These are phyloP conservation scores for Euphorbia corollata DNA, from an alignment of 441 rosid species.

Conservation along the genomic window DNA sequence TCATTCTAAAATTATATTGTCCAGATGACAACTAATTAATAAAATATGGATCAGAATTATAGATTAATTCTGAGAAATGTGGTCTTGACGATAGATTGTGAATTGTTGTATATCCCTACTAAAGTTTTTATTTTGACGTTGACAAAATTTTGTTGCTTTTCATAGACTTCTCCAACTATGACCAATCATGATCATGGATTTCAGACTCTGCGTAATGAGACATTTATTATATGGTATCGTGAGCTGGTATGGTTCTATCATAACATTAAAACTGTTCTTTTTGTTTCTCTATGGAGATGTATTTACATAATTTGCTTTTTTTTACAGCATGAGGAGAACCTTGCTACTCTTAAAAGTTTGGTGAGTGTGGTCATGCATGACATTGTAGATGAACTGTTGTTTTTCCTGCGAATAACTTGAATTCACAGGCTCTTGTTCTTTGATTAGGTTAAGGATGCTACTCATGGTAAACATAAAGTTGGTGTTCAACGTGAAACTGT, in stretches of 20 bases:
- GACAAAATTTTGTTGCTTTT: conserved; percentile 6
- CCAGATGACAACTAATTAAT: not conserved
- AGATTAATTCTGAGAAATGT: conserved; percentile 2
- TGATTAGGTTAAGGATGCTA: conserved; percentile 52
- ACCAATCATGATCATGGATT: conserved; percentile 48
- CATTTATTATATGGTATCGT: conserved; percentile 65
- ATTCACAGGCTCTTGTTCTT: conserved; percentile 10
- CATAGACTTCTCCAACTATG: conserved; percentile 38
- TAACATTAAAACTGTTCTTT: conserved; percentile 3
- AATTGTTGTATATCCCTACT: not conserved
- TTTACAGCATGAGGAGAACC: conserved; percentile 75
- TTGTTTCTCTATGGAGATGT: conserved; percentile 12
- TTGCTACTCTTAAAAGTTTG: conserved; percentile 45
- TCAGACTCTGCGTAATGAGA: conserved; percentile 51
- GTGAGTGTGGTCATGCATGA: conserved; percentile 34
- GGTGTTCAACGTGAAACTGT: conserved; percentile 35
- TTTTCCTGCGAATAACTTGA: conserved; percentile 10
- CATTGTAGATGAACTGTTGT: not conserved
- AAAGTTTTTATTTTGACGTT: not conserved
- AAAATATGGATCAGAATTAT: not conserved
- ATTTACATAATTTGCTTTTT: conserved; percentile 17
- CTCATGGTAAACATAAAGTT: conserved; percentile 34
- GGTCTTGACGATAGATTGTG: conserved; percentile 1
- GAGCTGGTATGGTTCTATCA: conserved; percentile 45
- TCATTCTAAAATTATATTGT: not conserved